Conservation (phyloP, 1,284 basidiomycete genomes). For the Heterobasidion occidentale region DNA sequence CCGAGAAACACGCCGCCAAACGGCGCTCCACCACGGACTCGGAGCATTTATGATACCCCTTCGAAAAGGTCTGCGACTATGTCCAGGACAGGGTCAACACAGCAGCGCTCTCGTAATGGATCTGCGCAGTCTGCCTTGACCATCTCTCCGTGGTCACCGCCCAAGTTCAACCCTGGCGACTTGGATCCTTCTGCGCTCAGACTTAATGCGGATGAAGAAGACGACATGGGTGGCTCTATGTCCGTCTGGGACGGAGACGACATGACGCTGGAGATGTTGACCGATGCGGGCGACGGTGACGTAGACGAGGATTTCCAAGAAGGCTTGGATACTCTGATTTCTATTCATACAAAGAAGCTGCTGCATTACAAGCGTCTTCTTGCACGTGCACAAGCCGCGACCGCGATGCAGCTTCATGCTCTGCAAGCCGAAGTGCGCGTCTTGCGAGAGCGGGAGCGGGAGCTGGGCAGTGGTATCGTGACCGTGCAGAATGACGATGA, state of each 20-base stretch:
- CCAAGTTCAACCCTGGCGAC: background rate
- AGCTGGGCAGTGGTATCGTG: slow-evolving; percentile 11
- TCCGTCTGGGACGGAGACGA: slow-evolving; percentile 31
- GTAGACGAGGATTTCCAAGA: slow-evolving; percentile 65
- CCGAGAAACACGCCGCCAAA: background rate
- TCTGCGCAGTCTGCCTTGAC: slow-evolving; percentile 12
- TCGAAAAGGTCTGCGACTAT: slow-evolving; percentile 6
- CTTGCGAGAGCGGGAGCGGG: slow-evolving; percentile 33
- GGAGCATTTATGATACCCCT: slow-evolving; percentile 6
- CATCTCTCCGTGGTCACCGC: slow-evolving; percentile 10
- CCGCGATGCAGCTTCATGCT: slow-evolving; percentile 72
- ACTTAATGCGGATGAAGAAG: slow-evolving; percentile 10
- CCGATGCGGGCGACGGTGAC: slow-evolving; percentile 55
- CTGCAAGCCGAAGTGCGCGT: slow-evolving; percentile 66
- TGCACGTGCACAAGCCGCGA: slow-evolving; percentile 66
- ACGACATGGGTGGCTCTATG: slow-evolving; percentile 16
- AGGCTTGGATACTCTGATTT: slow-evolving; percentile 45
- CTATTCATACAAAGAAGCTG: slow-evolving; percentile 54
- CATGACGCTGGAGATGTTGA: slow-evolving; percentile 57
- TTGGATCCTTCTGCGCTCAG: slow-evolving; percentile 11
- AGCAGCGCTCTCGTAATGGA: slow-evolving; percentile 15
- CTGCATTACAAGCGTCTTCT: slow-evolving; percentile 69
- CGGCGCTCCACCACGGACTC: background rate
- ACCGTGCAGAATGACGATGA: slow-evolving; percentile 24
- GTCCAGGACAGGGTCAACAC: slow-evolving; percentile 11